Evolutionary conservation across 345 rosid genomes (phyloP).

Genomic region (Bretschneidera sinensis): DNA sequence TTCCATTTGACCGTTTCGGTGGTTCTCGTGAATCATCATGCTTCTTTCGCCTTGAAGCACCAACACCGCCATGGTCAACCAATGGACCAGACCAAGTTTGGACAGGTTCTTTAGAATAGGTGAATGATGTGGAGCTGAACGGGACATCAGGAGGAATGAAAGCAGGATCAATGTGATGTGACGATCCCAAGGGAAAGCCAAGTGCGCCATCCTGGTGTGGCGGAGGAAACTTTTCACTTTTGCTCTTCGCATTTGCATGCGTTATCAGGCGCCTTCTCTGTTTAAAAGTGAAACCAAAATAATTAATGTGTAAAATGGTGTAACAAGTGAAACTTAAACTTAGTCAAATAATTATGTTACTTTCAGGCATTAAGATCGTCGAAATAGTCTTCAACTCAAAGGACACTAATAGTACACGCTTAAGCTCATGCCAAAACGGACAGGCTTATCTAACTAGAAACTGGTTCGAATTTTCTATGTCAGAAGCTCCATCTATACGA

Average conservation of each 20-base stretch:
- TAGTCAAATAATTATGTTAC: too few relatives aligned
- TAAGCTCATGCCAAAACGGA: neutral
- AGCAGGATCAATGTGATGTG: constrained; percentile 52
- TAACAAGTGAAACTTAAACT: neutral
- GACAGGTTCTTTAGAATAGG: constrained; percentile 57
- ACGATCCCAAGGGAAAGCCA: constrained; percentile 59
- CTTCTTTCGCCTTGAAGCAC: constrained; percentile 57
- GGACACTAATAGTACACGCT: neutral
- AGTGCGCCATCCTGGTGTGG: constrained; percentile 80
- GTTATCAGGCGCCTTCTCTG: constrained; percentile 63
- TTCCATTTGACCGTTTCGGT: constrained; percentile 28
- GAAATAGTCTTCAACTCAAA: too few relatives aligned
- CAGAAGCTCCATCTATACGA: too few relatives aligned
- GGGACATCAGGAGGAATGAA: constrained; percentile 47
- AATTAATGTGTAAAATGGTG: neutral
- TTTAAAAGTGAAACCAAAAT: constrained; percentile 12
- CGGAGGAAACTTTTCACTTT: constrained; percentile 63
- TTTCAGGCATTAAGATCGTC: too few relatives aligned
- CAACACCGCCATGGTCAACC: constrained; percentile 39
- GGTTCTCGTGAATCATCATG: constrained; percentile 31
- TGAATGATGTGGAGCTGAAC: constrained; percentile 68
- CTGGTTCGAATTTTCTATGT: neutral
- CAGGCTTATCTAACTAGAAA: too few relatives aligned
- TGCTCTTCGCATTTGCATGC: constrained; percentile 72
- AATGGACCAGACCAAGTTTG: constrained; percentile 65